phyloP scores from a whole-genome alignment of 345 rosid species.

The Dipteronia sinensis region DNA sequence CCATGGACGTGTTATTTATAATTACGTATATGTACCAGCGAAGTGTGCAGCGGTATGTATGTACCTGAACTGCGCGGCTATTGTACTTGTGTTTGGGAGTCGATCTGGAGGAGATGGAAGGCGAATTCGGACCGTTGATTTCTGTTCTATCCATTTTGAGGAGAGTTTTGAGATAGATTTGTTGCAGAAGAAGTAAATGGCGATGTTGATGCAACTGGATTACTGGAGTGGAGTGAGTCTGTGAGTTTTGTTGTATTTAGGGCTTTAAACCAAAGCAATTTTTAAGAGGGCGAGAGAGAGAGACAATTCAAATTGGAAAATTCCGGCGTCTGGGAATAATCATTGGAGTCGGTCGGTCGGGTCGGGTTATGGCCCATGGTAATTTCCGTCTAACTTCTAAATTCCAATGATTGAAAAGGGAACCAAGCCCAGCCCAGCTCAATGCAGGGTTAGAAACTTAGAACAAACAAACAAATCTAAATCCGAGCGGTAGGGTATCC shows the following conservation, averaged over 20 bases:
- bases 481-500: too few species aligned
- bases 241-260: not conserved
- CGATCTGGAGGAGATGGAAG: slow-evolving; percentile 29
- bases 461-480: too few species aligned
- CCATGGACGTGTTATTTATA: not conserved
- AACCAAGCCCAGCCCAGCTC: too few species aligned
- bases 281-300: not conserved
- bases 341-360: too few species aligned
- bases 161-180: not conserved
- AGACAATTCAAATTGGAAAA: slow-evolving; percentile 14
- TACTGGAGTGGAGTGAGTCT: not conserved
- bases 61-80: slow-evolving; percentile 54
- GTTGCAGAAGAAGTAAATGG: not conserved
- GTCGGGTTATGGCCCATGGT: too few species aligned
- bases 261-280: not conserved
- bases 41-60: slow-evolving; percentile 10
- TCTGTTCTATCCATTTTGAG: slow-evolving; percentile 36
- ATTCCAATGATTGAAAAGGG: too few species aligned
- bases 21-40: not conserved
- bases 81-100: slow-evolving; percentile 38
- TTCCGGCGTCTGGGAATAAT: too few species aligned
- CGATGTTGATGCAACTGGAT: not conserved
- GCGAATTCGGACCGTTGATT: slow-evolving; percentile 31
- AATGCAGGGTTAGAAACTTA: too few species aligned
- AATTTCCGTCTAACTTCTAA: too few species aligned